Conservation (phyloP, 75 land plant species). For the Selaginella tamariscina region DNA sequence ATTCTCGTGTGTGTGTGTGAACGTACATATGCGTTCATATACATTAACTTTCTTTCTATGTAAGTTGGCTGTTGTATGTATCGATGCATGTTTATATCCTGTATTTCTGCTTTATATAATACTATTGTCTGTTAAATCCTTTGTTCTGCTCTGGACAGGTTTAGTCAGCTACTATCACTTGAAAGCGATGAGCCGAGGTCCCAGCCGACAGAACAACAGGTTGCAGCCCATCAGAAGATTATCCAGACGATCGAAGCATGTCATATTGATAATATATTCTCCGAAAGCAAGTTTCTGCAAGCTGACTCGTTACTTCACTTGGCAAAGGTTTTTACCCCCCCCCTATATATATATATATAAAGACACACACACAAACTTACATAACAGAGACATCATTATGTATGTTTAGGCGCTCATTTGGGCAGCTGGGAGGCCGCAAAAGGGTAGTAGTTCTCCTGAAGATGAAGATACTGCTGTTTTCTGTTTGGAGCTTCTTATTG, state of each 20-base stretch:
- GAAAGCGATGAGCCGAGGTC: constrained; percentile 42
- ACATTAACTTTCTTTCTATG: no score
- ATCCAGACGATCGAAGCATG: constrained; percentile 82
- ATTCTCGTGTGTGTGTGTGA: no score
- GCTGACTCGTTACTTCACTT: constrained; percentile 55
- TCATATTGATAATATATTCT: constrained; percentile 66
- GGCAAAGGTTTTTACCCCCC: no score
- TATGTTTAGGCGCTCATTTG: constrained; percentile 84
- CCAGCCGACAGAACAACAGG: constrained; percentile 41
- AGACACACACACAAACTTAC: no score
- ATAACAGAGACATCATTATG: no score
- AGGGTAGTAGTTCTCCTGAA: constrained; percentile 54
- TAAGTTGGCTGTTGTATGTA: no score
- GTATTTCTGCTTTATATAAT: no score
- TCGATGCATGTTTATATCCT: no score
- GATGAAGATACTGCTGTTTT: constrained; percentile 91
- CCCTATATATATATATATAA: no score
- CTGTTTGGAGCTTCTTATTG: constrained; percentile 68
- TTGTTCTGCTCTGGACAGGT: no score
- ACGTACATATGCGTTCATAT: no score
- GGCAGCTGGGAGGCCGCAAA: constrained; percentile 82
- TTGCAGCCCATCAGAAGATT: constrained; percentile 66
- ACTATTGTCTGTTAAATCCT: no score
- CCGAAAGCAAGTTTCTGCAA: constrained; percentile 47
- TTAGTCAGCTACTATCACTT: constrained; percentile 63